Base-by-base conservation (phyloP, 305 asterid species). In the Rubia tinctorum region DNA sequence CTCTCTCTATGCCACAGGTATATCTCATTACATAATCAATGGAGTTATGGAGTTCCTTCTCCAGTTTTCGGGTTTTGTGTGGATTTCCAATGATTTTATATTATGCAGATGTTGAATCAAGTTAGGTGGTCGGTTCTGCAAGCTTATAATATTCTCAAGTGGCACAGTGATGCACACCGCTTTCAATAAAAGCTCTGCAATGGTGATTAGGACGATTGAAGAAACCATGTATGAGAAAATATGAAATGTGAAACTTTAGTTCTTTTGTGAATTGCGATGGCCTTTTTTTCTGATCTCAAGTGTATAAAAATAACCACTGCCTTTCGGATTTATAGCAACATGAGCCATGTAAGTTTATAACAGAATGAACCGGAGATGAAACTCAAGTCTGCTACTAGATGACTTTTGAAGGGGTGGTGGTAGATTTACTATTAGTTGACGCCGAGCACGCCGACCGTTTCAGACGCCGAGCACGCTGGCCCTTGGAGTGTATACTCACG, bases 61-160 rank as follows among this genome's bases (percentile, higher is more conserved):
- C 14, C 25, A 75, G 59, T 72, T 55, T 30, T 76, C n/a, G 20
- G 58, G 58, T 15, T 51, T 53, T 17, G 8, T 49, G 68, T 53
- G 66, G 67, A 49, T 23, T 70, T 76, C 59, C 39, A 18, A n/a
- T 14, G 2, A 1, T 37, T 69, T 75, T 40, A 58, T 18, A 45
- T 37, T 37, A 2, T 7, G 56, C 74, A 94, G 98, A 94, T 92
- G 98, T 90, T 98, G 47, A 94, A 90, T 82, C 99, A 92, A 90
- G 99, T 98, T 20, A 90, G 98, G 79, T 92, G 99, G 98, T 89
- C 98, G 8, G 91, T 95, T 56, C 82, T 95, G 80, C 99, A 95
- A 78, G 82, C 97, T 8, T 92, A 89, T 88, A 94, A 92, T 85
- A 88, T 94, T 64, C 91, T 94, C 62, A 94, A 92, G 76, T 89